Percentiles rank a stretch among this genome's conserved stretches.
Evolutionary conservation across 805 yeast genomes (phyloP).

Genomic region (Lachancea nothofagi): DNA sequence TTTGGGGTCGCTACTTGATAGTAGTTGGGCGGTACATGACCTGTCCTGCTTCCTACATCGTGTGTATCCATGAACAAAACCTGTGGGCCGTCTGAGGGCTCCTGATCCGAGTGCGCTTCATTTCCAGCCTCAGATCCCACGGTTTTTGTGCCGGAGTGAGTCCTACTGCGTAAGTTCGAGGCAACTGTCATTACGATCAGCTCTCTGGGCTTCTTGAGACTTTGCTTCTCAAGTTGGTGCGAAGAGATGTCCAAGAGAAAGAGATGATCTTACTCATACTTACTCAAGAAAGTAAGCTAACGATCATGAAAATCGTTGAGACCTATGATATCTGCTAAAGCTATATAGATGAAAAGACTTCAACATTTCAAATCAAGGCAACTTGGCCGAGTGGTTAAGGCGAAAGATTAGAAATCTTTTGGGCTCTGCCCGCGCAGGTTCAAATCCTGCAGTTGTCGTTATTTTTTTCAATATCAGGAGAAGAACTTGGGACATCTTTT

Average conservation of each 20-base stretch:
- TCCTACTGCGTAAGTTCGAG: slow-evolving; percentile 3
- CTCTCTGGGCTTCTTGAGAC: too few species aligned
- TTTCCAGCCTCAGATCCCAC: background rate
- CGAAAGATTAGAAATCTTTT: slow-evolving; percentile 57
- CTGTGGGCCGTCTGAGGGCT: slow-evolving; percentile 6
- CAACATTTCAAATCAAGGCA: slow-evolving; percentile 6
- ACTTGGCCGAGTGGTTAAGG: slow-evolving; percentile 62
- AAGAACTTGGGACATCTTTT: too few species aligned
- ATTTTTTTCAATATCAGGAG: too few species aligned
- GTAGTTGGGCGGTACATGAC: slow-evolving; percentile 16
- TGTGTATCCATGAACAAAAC: slow-evolving; percentile 13
- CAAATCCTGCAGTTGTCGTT: slow-evolving; percentile 71
- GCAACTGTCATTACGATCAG: slow-evolving; percentile 2
- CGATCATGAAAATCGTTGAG: too few species aligned
- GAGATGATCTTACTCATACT: too few species aligned
- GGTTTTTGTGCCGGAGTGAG: background rate
- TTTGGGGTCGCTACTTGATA: slow-evolving; percentile 41
- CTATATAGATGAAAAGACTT: background rate
- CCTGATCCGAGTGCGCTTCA: background rate
- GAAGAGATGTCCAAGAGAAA: too few species aligned
- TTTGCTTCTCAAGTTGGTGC: too few species aligned
- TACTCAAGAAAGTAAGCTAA: too few species aligned
- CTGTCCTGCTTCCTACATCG: slow-evolving; percentile 8
- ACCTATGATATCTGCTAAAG: background rate
- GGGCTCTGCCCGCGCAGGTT: slow-evolving; percentile 60